Evolutionary conservation across 768 basidiomycete genomes (phyloP).

Genomic region (Mycena rosella): DNA sequence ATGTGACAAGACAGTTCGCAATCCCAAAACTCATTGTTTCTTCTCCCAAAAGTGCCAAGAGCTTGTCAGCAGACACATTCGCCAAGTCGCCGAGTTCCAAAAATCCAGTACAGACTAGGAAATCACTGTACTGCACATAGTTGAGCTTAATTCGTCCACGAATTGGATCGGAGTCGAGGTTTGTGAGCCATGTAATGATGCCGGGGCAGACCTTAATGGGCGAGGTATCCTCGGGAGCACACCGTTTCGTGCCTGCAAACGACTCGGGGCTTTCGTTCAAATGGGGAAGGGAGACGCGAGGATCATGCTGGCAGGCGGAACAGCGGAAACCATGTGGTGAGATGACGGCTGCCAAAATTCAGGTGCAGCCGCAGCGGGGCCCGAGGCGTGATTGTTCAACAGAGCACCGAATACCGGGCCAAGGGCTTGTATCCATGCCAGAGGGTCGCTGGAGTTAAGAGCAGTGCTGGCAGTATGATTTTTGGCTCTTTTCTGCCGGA

Average conservation of each 20-base stretch:
- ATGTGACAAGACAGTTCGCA: constrained; percentile 6
- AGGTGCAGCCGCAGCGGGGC: too few relatives aligned
- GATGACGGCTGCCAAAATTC: too few relatives aligned
- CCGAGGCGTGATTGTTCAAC: background rate
- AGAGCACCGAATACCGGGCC: background rate
- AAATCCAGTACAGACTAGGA: background rate
- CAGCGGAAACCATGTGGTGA: too few relatives aligned
- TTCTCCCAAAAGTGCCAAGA: background rate
- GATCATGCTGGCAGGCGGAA: too few relatives aligned
- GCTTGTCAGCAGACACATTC: background rate
- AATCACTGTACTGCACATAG: background rate
- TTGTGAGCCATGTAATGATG: background rate
- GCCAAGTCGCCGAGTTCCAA: constrained; percentile 2
- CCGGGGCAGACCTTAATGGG: background rate
- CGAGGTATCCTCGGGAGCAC: background rate
- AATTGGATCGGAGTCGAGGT: background rate
- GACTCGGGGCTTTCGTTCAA: background rate
- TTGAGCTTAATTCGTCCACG: background rate
- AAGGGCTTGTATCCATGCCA: background rate
- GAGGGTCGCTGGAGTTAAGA: background rate
- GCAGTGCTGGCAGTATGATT: background rate
- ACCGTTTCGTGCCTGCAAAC: background rate
- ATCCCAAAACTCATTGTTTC: background rate
- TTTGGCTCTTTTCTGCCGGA: background rate
- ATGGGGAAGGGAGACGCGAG: background rate